Evolutionary conservation across 306 rosid species (phyloP).

Genomic region (Vigna unguiculata): DNA sequence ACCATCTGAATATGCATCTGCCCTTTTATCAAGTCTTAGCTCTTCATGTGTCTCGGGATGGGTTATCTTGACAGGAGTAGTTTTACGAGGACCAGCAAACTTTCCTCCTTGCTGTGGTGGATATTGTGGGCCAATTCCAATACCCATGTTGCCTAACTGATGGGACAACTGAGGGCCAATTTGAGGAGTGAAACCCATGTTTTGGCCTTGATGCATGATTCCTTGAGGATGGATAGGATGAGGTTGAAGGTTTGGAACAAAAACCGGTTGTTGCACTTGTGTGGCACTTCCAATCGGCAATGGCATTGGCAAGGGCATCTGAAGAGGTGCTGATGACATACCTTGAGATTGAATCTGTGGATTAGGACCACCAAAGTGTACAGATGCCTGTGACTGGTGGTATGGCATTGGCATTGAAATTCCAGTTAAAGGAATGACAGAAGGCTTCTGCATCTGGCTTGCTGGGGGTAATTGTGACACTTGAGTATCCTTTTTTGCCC

Average conservation of each 20-base stretch:
- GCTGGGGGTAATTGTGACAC: slow-evolving; percentile 51
- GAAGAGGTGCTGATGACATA: slow-evolving; percentile 70
- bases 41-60: slow-evolving; percentile 93
- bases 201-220: slow-evolving; percentile 75
- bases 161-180: slow-evolving; percentile 72
- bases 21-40: slow-evolving; percentile 76
- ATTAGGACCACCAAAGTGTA: slow-evolving; percentile 75
- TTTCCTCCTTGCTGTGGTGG: slow-evolving; percentile 82
- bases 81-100: slow-evolving; percentile 70
- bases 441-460: slow-evolving; percentile 72
- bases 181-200: slow-evolving; percentile 66
- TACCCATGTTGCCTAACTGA: slow-evolving; percentile 73
- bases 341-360: slow-evolving; percentile 83
- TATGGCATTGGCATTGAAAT: slow-evolving; percentile 69
- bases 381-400: slow-evolving; percentile 72
- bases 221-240: slow-evolving; percentile 80
- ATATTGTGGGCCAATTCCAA: slow-evolving; percentile 63
- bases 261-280: slow-evolving; percentile 77
- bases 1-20: slow-evolving; percentile 62
- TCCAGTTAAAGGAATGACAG: slow-evolving; percentile 64
- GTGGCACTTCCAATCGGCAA: slow-evolving; percentile 70
- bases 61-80: slow-evolving; percentile 77
- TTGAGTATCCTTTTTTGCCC: slow-evolving; percentile 67
- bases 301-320: slow-evolving; percentile 64
- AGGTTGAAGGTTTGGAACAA: slow-evolving; percentile 68